Evolutionary conservation across 1,284 basidiomycete species (phyloP).

Genomic region (Naganishia liquefaciens): DNA sequence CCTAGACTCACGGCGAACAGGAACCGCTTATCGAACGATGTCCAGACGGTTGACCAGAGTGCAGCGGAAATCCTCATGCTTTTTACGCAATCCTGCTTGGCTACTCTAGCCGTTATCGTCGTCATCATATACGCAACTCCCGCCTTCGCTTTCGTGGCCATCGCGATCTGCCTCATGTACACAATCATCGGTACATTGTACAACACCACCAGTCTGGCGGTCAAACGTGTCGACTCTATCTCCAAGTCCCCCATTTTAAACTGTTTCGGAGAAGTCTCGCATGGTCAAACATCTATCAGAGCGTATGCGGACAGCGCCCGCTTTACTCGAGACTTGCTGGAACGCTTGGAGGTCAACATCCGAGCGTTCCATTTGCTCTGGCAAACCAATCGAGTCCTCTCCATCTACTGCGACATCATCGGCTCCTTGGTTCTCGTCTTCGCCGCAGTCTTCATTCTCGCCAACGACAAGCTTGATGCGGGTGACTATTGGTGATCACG

Average conservation of each 20-base stretch:
- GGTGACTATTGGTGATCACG: constrained; percentile 35
- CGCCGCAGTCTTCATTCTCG: constrained; percentile 54
- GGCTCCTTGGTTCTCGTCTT: constrained; percentile 56
- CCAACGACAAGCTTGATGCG: constrained; percentile 49
- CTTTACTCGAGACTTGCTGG: constrained; percentile 55
- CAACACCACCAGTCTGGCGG: constrained; percentile 57
- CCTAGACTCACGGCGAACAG: constrained; percentile 55
- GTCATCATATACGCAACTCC: constrained; percentile 51
- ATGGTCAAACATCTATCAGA: constrained; percentile 58
- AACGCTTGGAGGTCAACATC: constrained; percentile 56
- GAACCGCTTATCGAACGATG: constrained; percentile 57
- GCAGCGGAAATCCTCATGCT: constrained; percentile 47
- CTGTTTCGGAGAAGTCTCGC: constrained; percentile 56
- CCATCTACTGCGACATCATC: constrained; percentile 55
- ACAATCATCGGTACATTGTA: constrained; percentile 55
- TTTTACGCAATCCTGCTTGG: constrained; percentile 47
- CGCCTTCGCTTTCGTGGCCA: constrained; percentile 52
- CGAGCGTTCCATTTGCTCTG: constrained; percentile 53
- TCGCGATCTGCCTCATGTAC: constrained; percentile 55
- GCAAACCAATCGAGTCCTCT: constrained; percentile 56
- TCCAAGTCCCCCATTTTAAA: constrained; percentile 58
- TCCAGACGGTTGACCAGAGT: constrained; percentile 57
- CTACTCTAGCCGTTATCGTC: constrained; percentile 45
- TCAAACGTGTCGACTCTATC: constrained; percentile 59
- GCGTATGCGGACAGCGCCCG: constrained; percentile 58